A percentile compares a stretch with the other conserved stretches of the same genome.
Conservation (phyloP, 805 yeast genomes). For the Dipodascus albidus region DNA sequence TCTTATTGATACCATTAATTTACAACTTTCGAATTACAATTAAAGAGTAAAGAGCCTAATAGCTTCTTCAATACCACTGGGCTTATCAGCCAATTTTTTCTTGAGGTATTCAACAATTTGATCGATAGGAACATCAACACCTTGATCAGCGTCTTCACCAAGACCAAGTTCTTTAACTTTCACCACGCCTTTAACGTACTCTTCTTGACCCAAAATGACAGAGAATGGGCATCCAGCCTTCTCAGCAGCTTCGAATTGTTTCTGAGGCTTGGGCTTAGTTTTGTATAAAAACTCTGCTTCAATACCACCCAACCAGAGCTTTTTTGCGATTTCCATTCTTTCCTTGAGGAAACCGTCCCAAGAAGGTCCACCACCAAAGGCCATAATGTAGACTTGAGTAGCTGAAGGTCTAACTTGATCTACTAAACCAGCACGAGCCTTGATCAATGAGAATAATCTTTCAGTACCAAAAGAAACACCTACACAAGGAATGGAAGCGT, state of each 20-base stretch:
- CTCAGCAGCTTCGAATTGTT: constrained; percentile 97
- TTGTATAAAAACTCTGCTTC: constrained; percentile 89
- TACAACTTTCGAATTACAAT: background rate
- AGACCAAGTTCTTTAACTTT: constrained; percentile 85
- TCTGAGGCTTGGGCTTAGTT: constrained; percentile 86
- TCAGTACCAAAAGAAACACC: constrained; percentile 97
- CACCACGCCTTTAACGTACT: constrained; percentile 65
- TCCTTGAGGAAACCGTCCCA: constrained; percentile 90
- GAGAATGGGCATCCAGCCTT: constrained; percentile 84
- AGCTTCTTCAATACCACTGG: constrained; percentile 1
- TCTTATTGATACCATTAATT: too few relatives aligned
- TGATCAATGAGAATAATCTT: constrained; percentile 81
- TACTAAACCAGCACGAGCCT: constrained; percentile 55
- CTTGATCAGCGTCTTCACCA: constrained; percentile 80
- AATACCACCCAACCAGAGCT: constrained; percentile 79
- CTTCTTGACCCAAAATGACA: constrained; percentile 93
- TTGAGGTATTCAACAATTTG: constrained; percentile 46
- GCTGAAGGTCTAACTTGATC: constrained; percentile 67
- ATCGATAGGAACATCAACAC: constrained; percentile 57
- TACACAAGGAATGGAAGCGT: constrained; percentile 82
- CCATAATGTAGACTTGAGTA: constrained; percentile 93
- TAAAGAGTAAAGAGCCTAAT: background rate
- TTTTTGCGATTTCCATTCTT: constrained; percentile 77
- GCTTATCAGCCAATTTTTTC: constrained; percentile 31
- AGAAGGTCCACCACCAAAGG: constrained; percentile 95